Percentiles rank a stretch among this genome's conserved stretches.
These are phyloP conservation scores for Trichoderma virens DNA, from an alignment of 495 filamentous ascomycete genomes.

Conservation along the genomic window DNA sequence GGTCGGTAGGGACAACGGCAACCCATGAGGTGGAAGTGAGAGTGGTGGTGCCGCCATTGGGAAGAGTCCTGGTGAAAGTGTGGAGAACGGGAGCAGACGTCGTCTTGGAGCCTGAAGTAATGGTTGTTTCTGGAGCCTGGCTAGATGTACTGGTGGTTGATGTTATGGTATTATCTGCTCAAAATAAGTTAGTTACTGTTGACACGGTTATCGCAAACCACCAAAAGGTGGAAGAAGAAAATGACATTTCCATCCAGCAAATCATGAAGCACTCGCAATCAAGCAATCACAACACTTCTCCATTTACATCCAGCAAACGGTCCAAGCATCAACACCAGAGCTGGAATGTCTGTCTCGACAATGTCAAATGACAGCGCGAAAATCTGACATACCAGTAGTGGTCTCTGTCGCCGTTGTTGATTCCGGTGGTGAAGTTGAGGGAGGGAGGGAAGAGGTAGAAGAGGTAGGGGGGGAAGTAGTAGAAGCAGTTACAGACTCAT, in stretches of 20 bases:
- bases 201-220: neutral
- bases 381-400: slow-evolving; percentile 12
- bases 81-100: slow-evolving; percentile 16
- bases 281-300: neutral
- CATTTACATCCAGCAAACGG: neutral
- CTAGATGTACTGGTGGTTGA: neutral
- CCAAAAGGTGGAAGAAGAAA: too few species aligned
- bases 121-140: slow-evolving; percentile 12
- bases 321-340: neutral
- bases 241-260: neutral
- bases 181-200: neutral
- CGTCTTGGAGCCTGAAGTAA: slow-evolving; percentile 12
- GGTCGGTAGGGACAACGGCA: slow-evolving; percentile 12
- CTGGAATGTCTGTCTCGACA: neutral
- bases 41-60: slow-evolving; percentile 28
- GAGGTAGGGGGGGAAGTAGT: neutral
- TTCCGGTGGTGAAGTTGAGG: slow-evolving; percentile 15
- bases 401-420: slow-evolving; percentile 10
- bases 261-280: neutral
- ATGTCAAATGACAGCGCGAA: slow-evolving; percentile 8
- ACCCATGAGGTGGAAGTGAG: slow-evolving; percentile 23
- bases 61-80: slow-evolving; percentile 29
- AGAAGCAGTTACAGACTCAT: neutral
- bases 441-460: slow-evolving; percentile 16
- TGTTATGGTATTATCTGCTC: neutral